Evolutionary conservation across 257 asterid genomes (phyloP).

Genomic region (Schizonepeta tenuifolia): DNA sequence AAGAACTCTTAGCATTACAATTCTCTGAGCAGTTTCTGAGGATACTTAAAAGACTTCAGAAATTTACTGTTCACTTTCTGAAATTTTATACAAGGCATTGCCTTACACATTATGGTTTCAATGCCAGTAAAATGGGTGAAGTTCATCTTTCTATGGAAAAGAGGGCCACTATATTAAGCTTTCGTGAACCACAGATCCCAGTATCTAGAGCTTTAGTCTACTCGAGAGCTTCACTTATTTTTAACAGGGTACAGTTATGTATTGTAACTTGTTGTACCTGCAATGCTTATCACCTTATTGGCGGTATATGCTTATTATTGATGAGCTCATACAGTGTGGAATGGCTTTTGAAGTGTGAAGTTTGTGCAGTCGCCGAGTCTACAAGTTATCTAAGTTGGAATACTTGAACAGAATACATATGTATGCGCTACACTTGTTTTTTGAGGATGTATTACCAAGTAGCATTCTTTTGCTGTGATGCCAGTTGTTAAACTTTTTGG

Average conservation of each 20-base stretch:
- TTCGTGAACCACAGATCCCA: background rate
- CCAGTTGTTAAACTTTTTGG: constrained; percentile 2
- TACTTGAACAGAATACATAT: background rate
- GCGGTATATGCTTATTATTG: background rate
- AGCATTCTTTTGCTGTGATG: background rate
- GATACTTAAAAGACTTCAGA: background rate
- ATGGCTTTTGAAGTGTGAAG: constrained; percentile 10
- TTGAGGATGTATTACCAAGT: background rate
- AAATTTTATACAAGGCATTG: constrained; percentile 11
- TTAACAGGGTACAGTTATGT: background rate
- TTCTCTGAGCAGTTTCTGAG: background rate
- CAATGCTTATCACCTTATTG: background rate
- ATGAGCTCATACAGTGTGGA: background rate
- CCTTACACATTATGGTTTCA: background rate
- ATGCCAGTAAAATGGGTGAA: background rate
- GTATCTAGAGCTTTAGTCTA: constrained; percentile 1
- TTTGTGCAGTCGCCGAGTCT: background rate
- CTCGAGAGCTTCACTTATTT: background rate
- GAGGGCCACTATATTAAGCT: constrained; percentile 13
- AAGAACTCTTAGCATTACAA: background rate
- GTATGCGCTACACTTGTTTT: too few relatives aligned
- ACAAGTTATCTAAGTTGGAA: constrained; percentile 14
- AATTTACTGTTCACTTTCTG: background rate
- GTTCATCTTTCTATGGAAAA: background rate
- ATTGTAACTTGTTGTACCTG: background rate